Conservation (phyloP, 2,329 filamentous ascomycete genomes). For the Aureobasidium subglaciale region DNA sequence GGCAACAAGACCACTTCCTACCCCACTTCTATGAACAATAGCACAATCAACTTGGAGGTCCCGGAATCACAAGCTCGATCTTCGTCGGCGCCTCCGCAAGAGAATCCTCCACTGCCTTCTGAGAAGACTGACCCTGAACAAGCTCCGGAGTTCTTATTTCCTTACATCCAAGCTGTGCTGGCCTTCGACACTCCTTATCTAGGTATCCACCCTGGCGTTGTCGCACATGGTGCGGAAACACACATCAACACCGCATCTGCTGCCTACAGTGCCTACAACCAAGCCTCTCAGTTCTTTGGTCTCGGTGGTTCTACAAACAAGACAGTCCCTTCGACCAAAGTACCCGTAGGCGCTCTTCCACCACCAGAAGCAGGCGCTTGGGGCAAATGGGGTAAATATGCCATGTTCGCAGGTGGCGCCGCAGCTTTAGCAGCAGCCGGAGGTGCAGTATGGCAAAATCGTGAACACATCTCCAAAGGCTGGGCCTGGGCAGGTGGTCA, state of each 20-base stretch:
- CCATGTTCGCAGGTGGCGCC: slow-evolving; percentile 74
- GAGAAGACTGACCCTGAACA: slow-evolving; percentile 25
- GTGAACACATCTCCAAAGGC: slow-evolving; percentile 69
- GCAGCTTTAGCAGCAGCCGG: slow-evolving; percentile 76
- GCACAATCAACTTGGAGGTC: slow-evolving; percentile 11
- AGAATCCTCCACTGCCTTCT: not conserved
- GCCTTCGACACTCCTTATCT: slow-evolving; percentile 93
- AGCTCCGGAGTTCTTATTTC: slow-evolving; percentile 65
- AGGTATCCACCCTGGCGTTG: slow-evolving; percentile 70
- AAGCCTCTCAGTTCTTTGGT: slow-evolving; percentile 56
- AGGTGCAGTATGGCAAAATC: slow-evolving; percentile 78
- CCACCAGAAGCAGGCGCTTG: slow-evolving; percentile 40
- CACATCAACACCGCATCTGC: slow-evolving; percentile 70
- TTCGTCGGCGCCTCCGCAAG: slow-evolving; percentile 18
- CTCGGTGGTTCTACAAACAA: not conserved
- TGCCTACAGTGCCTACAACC: slow-evolving; percentile 60
- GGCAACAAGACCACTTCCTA: slow-evolving; percentile 17
- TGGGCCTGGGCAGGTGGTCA: slow-evolving; percentile 81
- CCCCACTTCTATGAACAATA: slow-evolving; percentile 5
- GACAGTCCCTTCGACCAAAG: slow-evolving; percentile 21
- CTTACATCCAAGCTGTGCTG: slow-evolving; percentile 81
- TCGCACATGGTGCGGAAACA: slow-evolving; percentile 79
- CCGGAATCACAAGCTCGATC: slow-evolving; percentile 11
- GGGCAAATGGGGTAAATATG: slow-evolving; percentile 78
- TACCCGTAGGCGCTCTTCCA: slow-evolving; percentile 26